These are phyloP conservation scores for Anthracocystis panici-leucophaei DNA, from an alignment of 1,284 basidiomycete species.

Conservation along the genomic window DNA sequence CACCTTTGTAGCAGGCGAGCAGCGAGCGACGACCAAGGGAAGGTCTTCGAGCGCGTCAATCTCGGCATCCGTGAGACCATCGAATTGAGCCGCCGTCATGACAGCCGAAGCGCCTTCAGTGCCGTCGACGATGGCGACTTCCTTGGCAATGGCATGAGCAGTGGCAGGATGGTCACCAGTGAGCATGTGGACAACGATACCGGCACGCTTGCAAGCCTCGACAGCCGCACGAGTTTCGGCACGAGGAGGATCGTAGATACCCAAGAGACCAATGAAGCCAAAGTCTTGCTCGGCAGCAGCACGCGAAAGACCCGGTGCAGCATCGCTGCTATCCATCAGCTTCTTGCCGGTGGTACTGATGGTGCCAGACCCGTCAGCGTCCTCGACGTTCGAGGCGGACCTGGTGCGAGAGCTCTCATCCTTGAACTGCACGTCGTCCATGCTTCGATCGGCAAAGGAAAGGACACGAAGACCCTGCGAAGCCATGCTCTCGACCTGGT, in stretches of 20 bases:
- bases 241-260: slow-evolving; percentile 64
- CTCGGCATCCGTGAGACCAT: slow-evolving; percentile 54
- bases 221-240: slow-evolving; percentile 62
- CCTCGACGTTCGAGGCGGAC: slow-evolving; percentile 22
- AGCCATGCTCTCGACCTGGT: slow-evolving; percentile 60
- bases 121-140: slow-evolving; percentile 59
- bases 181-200: slow-evolving; percentile 63
- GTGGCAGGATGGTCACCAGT: slow-evolving; percentile 64
- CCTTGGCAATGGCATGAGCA: slow-evolving; percentile 58
- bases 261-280: slow-evolving; percentile 61
- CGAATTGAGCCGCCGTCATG: slow-evolving; percentile 61
- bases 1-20: slow-evolving; percentile 65
- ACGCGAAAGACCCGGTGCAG: slow-evolving; percentile 41
- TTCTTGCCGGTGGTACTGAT: slow-evolving; percentile 44
- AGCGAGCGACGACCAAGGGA: slow-evolving; percentile 61
- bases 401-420: slow-evolving; percentile 47
- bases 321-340: slow-evolving; percentile 7
- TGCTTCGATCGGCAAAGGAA: slow-evolving; percentile 60
- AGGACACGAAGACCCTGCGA: slow-evolving; percentile 62
- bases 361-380: slow-evolving; percentile 32
- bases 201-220: slow-evolving; percentile 59
- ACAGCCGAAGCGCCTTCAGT: slow-evolving; percentile 50
- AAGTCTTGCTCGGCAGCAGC: slow-evolving; percentile 58
- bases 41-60: slow-evolving; percentile 56
- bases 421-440: slow-evolving; percentile 37